Percentiles rank a stretch among this genome's conserved stretches.
Evolutionary conservation across 768 basidiomycete genomes (phyloP).

Genomic region (Boletus sensibilis): DNA sequence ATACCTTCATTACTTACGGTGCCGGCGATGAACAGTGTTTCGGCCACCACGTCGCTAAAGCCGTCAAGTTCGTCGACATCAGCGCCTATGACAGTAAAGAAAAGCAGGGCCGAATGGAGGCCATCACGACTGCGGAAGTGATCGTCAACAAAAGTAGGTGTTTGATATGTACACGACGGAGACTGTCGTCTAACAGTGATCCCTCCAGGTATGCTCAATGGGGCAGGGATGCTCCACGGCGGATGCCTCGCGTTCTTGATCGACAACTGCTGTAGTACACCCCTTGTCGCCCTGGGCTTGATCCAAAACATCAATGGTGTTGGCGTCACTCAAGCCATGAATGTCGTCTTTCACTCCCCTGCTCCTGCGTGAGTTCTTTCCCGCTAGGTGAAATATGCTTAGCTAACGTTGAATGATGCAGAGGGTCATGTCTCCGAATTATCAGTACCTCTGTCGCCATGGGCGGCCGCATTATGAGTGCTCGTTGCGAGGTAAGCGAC

Average conservation of each 20-base stretch:
- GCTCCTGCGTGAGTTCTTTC: conserved; percentile 51
- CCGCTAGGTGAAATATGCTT: conserved; percentile 2
- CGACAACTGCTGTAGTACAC: conserved; percentile 71
- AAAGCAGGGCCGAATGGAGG: conserved; percentile 54
- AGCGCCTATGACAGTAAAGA: conserved; percentile 47
- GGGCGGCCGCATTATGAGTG: conserved; percentile 68
- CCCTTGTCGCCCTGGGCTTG: conserved; percentile 65
- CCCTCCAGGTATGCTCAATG: conserved; percentile 65
- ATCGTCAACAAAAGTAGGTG: conserved; percentile 58
- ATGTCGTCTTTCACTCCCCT: conserved; percentile 67
- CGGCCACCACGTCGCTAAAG: conserved; percentile 58
- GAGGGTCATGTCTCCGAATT: conserved; percentile 59
- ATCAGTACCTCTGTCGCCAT: conserved; percentile 63
- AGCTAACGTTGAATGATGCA: conserved; percentile 25
- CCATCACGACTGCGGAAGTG: conserved; percentile 60
- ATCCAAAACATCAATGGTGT: conserved; percentile 63
- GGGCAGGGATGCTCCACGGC: conserved; percentile 75
- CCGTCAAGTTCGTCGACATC: conserved; percentile 61
- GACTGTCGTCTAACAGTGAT: conserved; percentile 1
- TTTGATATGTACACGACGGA: neutral
- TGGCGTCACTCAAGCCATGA: conserved; percentile 72
- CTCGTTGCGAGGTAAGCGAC: conserved; percentile 62
- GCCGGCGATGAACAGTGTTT: conserved; percentile 63
- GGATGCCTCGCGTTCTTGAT: conserved; percentile 72
- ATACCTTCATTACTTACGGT: conserved; percentile 69